These are phyloP conservation scores for Pseudocercospora musae DNA, from an alignment of 2,329 filamentous ascomycete species.

Conservation along the genomic window DNA sequence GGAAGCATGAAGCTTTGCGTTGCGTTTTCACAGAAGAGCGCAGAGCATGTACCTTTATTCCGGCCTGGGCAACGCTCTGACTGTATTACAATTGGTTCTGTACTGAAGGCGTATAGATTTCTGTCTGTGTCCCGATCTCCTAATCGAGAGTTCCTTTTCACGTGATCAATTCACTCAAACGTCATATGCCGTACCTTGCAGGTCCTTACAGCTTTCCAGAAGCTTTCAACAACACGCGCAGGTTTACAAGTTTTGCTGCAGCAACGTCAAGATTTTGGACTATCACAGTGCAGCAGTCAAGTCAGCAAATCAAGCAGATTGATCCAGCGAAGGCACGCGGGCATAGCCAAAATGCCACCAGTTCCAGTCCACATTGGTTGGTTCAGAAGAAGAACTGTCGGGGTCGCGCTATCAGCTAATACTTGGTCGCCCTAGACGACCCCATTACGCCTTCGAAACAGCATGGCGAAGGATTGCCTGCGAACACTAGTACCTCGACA, in stretches of 20 bases:
- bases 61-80: conserved; percentile 30
- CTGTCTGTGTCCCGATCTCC: conserved; percentile 15
- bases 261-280: neutral
- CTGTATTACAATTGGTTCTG: conserved; percentile 36
- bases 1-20: conserved; percentile 21
- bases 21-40: conserved; percentile 22
- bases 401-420: neutral
- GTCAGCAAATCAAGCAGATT: neutral
- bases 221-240: neutral
- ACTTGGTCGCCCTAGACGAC: conserved; percentile 30
- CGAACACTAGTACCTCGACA: conserved; percentile 23
- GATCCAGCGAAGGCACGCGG: neutral
- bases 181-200: neutral
- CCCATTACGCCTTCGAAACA: conserved; percentile 44
- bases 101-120: conserved; percentile 32
- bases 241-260: neutral
- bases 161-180: neutral
- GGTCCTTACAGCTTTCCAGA: neutral
- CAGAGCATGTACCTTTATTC: conserved; percentile 32
- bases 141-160: neutral
- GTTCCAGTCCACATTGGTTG: conserved; percentile 43
- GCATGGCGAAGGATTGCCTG: conserved; percentile 18
- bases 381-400: neutral
- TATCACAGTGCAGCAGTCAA: neutral
- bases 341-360: conserved; percentile 42